Conservation (phyloP, 805 yeast genomes). For the Yamadazyma takamatsuzukensis region DNA sequence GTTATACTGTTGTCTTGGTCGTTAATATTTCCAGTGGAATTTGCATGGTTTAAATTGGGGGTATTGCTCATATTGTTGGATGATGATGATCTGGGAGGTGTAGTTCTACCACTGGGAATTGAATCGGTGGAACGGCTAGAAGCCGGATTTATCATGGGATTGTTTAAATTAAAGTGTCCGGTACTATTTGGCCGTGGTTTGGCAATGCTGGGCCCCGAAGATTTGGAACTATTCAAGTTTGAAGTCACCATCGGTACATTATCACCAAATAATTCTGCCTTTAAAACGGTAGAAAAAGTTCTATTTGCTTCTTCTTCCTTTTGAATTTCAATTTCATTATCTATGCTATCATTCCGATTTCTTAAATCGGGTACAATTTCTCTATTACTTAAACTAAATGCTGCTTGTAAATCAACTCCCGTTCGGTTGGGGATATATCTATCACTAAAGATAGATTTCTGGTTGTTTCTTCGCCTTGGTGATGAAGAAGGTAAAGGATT, state of each 20-base stretch:
- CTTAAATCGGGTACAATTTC: conserved; percentile 37
- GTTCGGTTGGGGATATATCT: conserved; percentile 84
- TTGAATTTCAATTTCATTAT: conserved; percentile 62
- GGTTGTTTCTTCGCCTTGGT: conserved; percentile 49
- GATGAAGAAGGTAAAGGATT: conserved; percentile 22
- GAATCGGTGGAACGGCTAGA: conserved; percentile 11
- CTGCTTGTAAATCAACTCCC: conserved; percentile 85
- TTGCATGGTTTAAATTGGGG: not conserved
- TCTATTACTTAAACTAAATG: conserved; percentile 55
- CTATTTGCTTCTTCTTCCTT: conserved; percentile 80
- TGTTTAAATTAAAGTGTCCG: conserved; percentile 13
- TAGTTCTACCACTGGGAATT: conserved; percentile 14
- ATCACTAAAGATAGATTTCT: conserved; percentile 62
- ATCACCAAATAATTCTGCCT: conserved; percentile 90
- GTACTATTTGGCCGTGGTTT: conserved; percentile 18
- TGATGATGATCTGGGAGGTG: conserved; percentile 20
- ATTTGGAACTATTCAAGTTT: conserved; percentile 21
- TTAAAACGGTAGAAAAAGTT: conserved; percentile 80
- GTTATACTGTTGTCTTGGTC: conserved; percentile 17
- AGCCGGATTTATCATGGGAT: conserved; percentile 6
- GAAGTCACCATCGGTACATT: conserved; percentile 57
- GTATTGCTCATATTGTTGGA: conserved; percentile 4
- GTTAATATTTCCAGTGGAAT: conserved; percentile 2
- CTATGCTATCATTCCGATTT: conserved; percentile 24
- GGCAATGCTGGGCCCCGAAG: conserved; percentile 3